These are phyloP conservation scores for Coriaria nepalensis DNA, from an alignment of 306 rosid genomes.

Conservation along the genomic window DNA sequence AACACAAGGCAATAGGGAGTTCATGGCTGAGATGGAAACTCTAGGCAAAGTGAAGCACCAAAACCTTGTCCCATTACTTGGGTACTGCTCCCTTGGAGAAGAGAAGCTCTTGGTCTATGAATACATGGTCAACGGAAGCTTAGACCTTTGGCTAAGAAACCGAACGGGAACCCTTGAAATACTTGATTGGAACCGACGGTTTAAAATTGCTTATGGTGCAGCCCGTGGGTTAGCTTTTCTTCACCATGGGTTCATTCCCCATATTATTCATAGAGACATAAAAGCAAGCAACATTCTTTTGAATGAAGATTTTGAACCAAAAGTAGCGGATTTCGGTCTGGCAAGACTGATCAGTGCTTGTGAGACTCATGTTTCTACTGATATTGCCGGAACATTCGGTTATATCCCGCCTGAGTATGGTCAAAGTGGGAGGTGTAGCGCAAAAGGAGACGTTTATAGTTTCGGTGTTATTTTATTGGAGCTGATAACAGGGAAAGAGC, in stretches of 20 bases:
- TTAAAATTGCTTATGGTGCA: constrained; percentile 59
- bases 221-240: constrained; percentile 85
- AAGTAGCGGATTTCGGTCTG: constrained; percentile 87
- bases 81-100: constrained; percentile 84
- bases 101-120: constrained; percentile 94
- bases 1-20: constrained; percentile 90
- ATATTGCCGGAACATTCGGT: constrained; percentile 94
- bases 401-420: constrained; percentile 99
- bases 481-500: constrained; percentile 86
- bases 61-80: constrained; percentile 75
- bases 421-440: constrained; percentile 85
- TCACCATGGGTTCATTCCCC: constrained; percentile 86
- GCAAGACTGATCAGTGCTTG: constrained; percentile 95
- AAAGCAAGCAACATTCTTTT: constrained; percentile 92
- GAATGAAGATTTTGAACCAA: constrained; percentile 76
- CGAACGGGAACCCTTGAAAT: constrained; percentile 69
- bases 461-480: constrained; percentile 90
- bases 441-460: constrained; percentile 88
- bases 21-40: constrained; percentile 96
- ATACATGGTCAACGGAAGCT: constrained; percentile 91
- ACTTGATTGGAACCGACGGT: constrained; percentile 75
- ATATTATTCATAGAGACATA: constrained; percentile 87
- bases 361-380: constrained; percentile 82
- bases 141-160: constrained; percentile 88
- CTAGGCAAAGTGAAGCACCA: constrained; percentile 91